Percentiles rank a stretch among this genome's conserved stretches.
Evolutionary conservation across 2,329 filamentous ascomycete genomes (phyloP).

Genomic region (Corniculantispora saksenae): DNA sequence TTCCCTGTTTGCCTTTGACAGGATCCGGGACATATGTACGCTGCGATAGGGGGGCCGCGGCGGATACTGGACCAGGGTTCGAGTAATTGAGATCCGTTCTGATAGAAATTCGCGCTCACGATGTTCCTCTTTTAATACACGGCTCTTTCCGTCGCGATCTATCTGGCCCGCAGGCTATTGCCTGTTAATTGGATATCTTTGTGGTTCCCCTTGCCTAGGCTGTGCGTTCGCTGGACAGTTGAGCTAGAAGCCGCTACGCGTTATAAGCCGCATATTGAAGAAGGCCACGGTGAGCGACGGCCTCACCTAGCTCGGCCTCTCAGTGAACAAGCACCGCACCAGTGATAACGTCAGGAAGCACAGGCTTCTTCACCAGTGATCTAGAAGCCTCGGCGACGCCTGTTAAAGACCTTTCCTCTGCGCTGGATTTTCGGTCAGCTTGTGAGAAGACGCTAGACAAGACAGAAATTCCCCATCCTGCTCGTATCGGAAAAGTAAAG

Average conservation of each 20-base stretch:
- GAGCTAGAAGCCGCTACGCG: background rate
- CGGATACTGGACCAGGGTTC: background rate
- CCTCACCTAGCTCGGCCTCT: background rate
- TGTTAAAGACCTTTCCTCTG: background rate
- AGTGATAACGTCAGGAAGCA: background rate
- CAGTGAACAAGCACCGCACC: background rate
- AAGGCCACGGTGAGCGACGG: background rate
- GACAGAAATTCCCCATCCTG: background rate
- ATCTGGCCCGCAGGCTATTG: constrained; percentile 1
- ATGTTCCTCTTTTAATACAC: background rate
- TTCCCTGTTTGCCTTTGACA: background rate
- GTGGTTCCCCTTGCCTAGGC: background rate
- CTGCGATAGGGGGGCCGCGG: background rate
- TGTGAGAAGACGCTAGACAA: background rate
- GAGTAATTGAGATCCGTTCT: background rate
- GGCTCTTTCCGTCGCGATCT: constrained; percentile 6
- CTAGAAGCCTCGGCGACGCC: background rate
- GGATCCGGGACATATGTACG: too few species aligned
- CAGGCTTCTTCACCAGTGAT: background rate
- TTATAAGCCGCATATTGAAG: background rate
- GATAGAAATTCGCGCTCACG: background rate
- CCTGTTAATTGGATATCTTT: background rate
- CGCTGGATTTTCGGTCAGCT: background rate
- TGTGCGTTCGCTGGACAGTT: background rate
- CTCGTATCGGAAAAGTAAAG: background rate